Percentiles rank a stretch among this genome's conserved stretches.
phyloP scores from a whole-genome alignment of 495 filamentous ascomycete genomes.

The Penicillium diatomitis region DNA sequence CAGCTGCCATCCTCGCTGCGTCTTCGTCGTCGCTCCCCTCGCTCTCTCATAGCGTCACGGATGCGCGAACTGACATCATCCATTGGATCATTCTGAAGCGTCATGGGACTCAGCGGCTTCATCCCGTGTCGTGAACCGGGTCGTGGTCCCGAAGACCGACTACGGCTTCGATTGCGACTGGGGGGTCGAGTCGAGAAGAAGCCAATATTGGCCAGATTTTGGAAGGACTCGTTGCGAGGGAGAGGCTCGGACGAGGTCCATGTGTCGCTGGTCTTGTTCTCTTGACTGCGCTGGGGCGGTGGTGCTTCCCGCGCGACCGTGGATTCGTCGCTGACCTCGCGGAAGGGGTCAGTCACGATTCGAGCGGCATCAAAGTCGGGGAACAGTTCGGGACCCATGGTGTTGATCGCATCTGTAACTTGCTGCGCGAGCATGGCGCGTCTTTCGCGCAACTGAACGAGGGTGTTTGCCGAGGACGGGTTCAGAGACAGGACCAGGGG shows the following conservation, averaged over 20 bases:
- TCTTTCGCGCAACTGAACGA: slow-evolving; percentile 66
- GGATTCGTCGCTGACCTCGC: slow-evolving; percentile 23
- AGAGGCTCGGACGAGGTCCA: slow-evolving; percentile 41
- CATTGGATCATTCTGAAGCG: slow-evolving; percentile 60
- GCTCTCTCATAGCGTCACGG: slow-evolving; percentile 77
- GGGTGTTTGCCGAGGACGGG: slow-evolving; percentile 72
- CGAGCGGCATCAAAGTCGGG: slow-evolving; percentile 85
- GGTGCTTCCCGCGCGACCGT: slow-evolving; percentile 9
- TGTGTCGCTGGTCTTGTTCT: slow-evolving; percentile 16
- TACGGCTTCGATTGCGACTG: slow-evolving; percentile 58
- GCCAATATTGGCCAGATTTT: slow-evolving; percentile 73
- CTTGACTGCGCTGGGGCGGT: slow-evolving; percentile 16
- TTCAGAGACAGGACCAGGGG: slow-evolving; percentile 84
- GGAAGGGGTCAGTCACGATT: slow-evolving; percentile 59
- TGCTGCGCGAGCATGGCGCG: slow-evolving; percentile 68
- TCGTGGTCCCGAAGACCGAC: slow-evolving; percentile 47
- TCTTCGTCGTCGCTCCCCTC: slow-evolving; percentile 62
- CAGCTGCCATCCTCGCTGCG: slow-evolving; percentile 49
- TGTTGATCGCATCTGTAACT: slow-evolving; percentile 89
- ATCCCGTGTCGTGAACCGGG: slow-evolving; percentile 56
- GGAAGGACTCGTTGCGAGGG: slow-evolving; percentile 86
- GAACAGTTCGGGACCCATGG: slow-evolving; percentile 90
- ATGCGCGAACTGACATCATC: slow-evolving; percentile 81
- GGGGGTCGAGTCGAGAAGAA: slow-evolving; percentile 83
- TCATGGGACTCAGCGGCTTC: slow-evolving; percentile 63